Base-by-base conservation (phyloP, 768 basidiomycete genomes). In the Boletus vinaceobasis region DNA sequence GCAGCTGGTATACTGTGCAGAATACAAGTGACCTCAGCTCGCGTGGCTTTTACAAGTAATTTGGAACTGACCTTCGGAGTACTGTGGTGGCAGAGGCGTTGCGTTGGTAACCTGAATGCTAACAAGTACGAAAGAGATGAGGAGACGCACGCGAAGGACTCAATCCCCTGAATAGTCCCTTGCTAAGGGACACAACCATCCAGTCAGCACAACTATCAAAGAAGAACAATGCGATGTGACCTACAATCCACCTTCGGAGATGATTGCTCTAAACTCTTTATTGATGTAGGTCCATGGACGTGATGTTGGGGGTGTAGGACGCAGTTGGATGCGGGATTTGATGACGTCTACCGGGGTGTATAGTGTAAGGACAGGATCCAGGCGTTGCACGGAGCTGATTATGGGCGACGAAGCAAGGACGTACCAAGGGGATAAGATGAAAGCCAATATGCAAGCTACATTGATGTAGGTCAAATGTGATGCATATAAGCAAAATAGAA, bases 301-400 rank as follows among this genome's bases (percentile, higher is more conserved):
- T 2, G 91, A 82, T 36, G 73, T 74, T 9, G 93, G 92, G 0
- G 95, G 93, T 2, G 76, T 81, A 0, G 78, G 64, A 1, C 90
- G 83, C 7, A 95, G 79, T 64, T 98, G 95, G 10, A 97, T 77
- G 35, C 93, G 84, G 5, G 92, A 94, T 74, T 98, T 98, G 32
- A 95, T 82, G 5, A 97, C 90, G 59, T 98, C 94, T 89, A 36
- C 21, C 13, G 19, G 29, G 35, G n/a, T 21, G 9, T 13, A 10
- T 0, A 2, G 27, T 15, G 13, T 19, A 10, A 32, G 36, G 17
- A 15, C 23, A 35, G 5, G 48, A 21, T n/a, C 47, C 50, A 21
- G 5, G 14, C 38, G 38, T 49, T 9, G 13, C 5, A 13, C 6
- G n/a, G 15, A 14, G 7, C 17, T 13, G 13, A 23, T 23, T 21